Evolutionary conservation across 2,329 filamentous ascomycete species (phyloP).

Genomic region (Botrytis fabae): DNA sequence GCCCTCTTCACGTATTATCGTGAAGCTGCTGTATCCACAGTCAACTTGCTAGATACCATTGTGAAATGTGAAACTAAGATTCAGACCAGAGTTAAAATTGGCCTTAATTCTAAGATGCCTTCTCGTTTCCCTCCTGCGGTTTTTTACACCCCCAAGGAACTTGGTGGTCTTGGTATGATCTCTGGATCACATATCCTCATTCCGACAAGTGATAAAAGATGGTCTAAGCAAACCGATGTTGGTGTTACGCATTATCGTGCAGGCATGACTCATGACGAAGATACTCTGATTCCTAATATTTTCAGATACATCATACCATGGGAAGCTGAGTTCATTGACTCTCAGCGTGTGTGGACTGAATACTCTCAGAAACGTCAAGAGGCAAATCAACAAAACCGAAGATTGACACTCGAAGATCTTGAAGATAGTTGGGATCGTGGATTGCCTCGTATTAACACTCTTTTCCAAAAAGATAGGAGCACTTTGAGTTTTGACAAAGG

Average conservation of each 20-base stretch:
- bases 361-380: constrained; percentile 98
- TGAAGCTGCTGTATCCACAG: constrained; percentile 93
- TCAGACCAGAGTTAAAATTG: constrained; percentile 97
- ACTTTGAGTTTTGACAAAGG: constrained; percentile 98
- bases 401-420: constrained; percentile 90
- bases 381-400: constrained; percentile 94
- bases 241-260: constrained; percentile 96
- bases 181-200: constrained; percentile 98
- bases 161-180: constrained; percentile 97
- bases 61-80: constrained; percentile 99
- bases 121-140: constrained; percentile 97
- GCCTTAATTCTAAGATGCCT: constrained; percentile 98
- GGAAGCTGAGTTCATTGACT: constrained; percentile 99
- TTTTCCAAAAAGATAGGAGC: constrained; percentile 98
- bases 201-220: constrained; percentile 94
- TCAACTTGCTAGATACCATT: constrained; percentile 91
- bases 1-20: constrained; percentile 98
- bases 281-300: constrained; percentile 97
- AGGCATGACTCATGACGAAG: constrained; percentile 97
- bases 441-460: constrained; percentile 93
- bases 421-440: constrained; percentile 99
- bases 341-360: constrained; percentile 97
- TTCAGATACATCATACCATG: constrained; percentile 99
- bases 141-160: constrained; percentile 97
- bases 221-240: constrained; percentile 96